These are phyloP conservation scores for Solanum appendiculatum DNA, from an alignment of 257 asterid genomes.

Conservation along the genomic window DNA sequence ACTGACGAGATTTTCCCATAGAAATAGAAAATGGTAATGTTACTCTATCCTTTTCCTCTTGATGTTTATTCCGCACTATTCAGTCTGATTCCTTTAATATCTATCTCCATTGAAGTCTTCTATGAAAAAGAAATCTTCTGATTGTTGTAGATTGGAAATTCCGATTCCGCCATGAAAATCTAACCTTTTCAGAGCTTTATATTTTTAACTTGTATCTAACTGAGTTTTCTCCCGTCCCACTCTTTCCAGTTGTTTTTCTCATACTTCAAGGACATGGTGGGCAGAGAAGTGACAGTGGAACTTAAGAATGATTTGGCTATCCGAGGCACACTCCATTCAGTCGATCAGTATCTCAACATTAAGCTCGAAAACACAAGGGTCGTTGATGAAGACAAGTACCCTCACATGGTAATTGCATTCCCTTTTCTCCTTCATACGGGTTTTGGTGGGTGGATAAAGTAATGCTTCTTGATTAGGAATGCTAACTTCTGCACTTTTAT, in stretches of 20 bases:
- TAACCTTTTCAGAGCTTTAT: not conserved
- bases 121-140: not conserved
- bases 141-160: not conserved
- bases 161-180: not conserved
- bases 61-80: not conserved
- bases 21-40: not conserved
- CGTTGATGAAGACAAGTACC: conserved; percentile 92
- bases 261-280: conserved; percentile 95
- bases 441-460: not conserved
- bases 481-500: not conserved
- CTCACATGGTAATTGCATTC: conserved; percentile 63
- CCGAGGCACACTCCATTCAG: conserved; percentile 87
- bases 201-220: not conserved
- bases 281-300: conserved; percentile 95
- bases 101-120: not conserved
- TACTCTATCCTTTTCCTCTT: not conserved
- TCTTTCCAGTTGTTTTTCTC: conserved; percentile 88
- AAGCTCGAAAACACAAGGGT: conserved; percentile 91
- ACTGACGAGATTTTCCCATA: not conserved
- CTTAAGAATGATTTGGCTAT: conserved; percentile 93
- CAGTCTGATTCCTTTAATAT: not conserved
- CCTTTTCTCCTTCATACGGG: not conserved
- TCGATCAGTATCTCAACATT: conserved; percentile 92
- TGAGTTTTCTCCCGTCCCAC: not conserved
- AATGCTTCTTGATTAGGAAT: not conserved